Base-by-base conservation (phyloP, 305 asterid species). In the Plantago coronopus region DNA sequence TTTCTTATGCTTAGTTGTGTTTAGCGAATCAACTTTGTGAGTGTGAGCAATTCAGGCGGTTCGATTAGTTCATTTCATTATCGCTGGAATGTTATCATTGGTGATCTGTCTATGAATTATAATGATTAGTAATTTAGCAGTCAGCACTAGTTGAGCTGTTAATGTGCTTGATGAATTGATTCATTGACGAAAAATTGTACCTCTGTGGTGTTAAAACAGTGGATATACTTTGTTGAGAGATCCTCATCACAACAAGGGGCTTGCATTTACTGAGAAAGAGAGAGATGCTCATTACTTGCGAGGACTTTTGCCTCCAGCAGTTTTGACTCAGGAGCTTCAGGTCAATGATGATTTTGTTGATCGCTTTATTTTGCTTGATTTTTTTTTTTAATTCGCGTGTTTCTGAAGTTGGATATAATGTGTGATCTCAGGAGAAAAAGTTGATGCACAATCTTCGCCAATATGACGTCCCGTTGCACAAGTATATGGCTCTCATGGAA, bases 171-270 rank as follows among this genome's bases (percentile, higher is more conserved):
- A 15, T 53, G 14, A 6, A 16, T 53, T 53, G 38, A 22, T 50
- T 21, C 16, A 21, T 9, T 50, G 16, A 18, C 12, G 40, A 34
- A 34, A 18, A 2, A 17, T 46, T 18, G 5, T 48, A 7, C 17
- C 23, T 19, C 22, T 9, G 54, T 54, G 17, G 16, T 48, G 23
- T 64, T 59, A 51, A 5, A 47, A 42, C 54, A 91, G 98, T 65
- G 98, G 98, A 17, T 83, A 75, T 68, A 77, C 17, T 69, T 66
- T 91, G 83, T 65, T 88, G 84, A 83, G 96, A 71, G 95, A 88
- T 60, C 96, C 98, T 1, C 86, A 74, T 50, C 87, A 80, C 74
- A 91, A 91, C 84, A 91, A 91, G 77, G 98, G 95, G 50, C 95
- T 91, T 57, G 91, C 96, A 0, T 88, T 88, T 69, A 78, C 88